phyloP scores from a whole-genome alignment of 2,329 filamentous ascomycete genomes.

The Neospermospora avenae region DNA sequence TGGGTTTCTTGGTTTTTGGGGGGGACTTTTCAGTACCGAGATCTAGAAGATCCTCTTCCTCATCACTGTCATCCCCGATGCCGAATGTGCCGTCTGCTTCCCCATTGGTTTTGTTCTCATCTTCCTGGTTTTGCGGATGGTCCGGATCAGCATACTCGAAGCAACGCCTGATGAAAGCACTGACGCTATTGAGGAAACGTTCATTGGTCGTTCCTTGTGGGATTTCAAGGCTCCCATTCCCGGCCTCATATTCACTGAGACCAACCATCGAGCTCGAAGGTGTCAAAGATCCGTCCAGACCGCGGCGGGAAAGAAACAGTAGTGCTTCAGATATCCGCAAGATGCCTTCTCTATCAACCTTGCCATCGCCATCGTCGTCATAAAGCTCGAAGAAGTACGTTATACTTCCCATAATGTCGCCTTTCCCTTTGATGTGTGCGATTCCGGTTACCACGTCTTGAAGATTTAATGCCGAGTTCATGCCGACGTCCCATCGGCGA shows the following conservation, averaged over 20 bases:
- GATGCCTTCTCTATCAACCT: constrained; percentile 92
- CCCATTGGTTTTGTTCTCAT: constrained; percentile 37
- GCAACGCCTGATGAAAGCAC: constrained; percentile 90
- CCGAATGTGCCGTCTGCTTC: constrained; percentile 57
- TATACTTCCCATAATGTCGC: constrained; percentile 96
- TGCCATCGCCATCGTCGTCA: constrained; percentile 87
- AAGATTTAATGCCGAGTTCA: constrained; percentile 72
- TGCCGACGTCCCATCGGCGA: constrained; percentile 80
- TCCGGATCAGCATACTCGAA: constrained; percentile 98
- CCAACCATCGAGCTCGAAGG: constrained; percentile 59
- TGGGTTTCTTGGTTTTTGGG: constrained; percentile 36
- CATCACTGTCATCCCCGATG: constrained; percentile 71
- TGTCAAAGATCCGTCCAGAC: constrained; percentile 71
- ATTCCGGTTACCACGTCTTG: constrained; percentile 91
- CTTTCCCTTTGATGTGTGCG: constrained; percentile 85
- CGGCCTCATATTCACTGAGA: constrained; percentile 43
- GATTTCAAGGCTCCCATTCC: constrained; percentile 33
- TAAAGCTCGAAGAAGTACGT: constrained; percentile 98
- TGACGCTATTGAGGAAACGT: constrained; percentile 86
- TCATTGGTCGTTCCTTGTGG: constrained; percentile 69
- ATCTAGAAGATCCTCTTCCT: constrained; percentile 58
- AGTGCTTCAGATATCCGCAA: constrained; percentile 90
- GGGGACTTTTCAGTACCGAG: constrained; percentile 46
- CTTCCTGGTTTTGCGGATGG: constrained; percentile 59
- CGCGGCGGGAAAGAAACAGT: constrained; percentile 85